A percentile compares a stretch with the other conserved stretches of the same genome.
Conservation (phyloP, 2,329 filamentous ascomycete genomes). For the Pyrenochaeta sp. region DNA sequence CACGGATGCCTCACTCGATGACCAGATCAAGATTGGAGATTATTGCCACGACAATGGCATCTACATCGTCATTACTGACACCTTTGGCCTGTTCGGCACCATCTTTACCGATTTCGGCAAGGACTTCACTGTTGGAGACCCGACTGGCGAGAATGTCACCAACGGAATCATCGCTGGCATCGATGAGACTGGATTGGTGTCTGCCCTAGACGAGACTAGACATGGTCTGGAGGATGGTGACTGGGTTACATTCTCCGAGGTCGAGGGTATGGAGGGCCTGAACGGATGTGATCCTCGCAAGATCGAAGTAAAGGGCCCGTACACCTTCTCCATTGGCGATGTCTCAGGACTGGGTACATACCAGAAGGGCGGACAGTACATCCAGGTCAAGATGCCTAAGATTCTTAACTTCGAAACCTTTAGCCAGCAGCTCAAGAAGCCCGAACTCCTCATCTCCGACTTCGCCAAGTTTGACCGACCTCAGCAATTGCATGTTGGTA, state of each 20-base stretch:
- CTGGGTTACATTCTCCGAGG: conserved; percentile 91
- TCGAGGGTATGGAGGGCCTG: conserved; percentile 89
- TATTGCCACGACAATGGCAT: conserved; percentile 96
- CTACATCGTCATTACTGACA: conserved; percentile 86
- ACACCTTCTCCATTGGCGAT: conserved; percentile 96
- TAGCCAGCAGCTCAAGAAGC: conserved; percentile 78
- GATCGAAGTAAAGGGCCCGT: conserved; percentile 90
- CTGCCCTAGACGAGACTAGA: conserved; percentile 90
- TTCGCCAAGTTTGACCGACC: conserved; percentile 98
- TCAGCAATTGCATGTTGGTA: conserved; percentile 86
- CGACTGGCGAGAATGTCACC: conserved; percentile 86
- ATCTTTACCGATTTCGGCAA: conserved; percentile 98
- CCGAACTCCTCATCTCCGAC: conserved; percentile 90
- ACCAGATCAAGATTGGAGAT: conserved; percentile 85
- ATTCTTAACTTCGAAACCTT: conserved; percentile 87
- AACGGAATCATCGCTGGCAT: conserved; percentile 91
- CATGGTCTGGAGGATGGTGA: conserved; percentile 97
- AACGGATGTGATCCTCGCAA: conserved; percentile 87
- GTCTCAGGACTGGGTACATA: conserved; percentile 88
- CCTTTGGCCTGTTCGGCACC: conserved; percentile 90
- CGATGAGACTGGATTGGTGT: conserved; percentile 88
- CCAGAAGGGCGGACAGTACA: conserved; percentile 85
- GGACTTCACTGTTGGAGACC: conserved; percentile 88
- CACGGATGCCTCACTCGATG: conserved; percentile 80
- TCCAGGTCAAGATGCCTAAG: conserved; percentile 99